phyloP scores from a whole-genome alignment of 1,139 yeast genomes.

The Geotrichum fermentans region DNA sequence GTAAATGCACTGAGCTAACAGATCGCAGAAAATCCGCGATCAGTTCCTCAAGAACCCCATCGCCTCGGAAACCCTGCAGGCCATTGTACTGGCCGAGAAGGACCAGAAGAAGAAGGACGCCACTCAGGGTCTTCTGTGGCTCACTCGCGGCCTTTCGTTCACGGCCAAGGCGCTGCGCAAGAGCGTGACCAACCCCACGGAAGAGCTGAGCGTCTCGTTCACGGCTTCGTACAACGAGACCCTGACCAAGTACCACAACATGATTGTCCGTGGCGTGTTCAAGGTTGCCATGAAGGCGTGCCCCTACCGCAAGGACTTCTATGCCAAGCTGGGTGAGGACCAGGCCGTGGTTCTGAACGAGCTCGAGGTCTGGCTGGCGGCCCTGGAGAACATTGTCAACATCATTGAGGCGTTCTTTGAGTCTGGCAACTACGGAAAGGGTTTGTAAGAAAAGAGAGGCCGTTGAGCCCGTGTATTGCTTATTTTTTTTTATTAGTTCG shows the following conservation, averaged over 20 bases:
- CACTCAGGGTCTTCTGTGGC: constrained; percentile 89
- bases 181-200: constrained; percentile 55
- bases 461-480: too few species aligned
- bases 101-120: constrained; percentile 68
- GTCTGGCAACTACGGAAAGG: constrained; percentile 83
- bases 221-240: constrained; percentile 79
- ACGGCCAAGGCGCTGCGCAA: constrained; percentile 86
- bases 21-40: constrained; percentile 15
- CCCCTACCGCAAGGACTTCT: constrained; percentile 85
- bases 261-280: constrained; percentile 79
- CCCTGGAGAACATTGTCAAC: constrained; percentile 68
- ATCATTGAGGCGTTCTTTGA: constrained; percentile 71
- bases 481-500: too few species aligned
- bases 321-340: constrained; percentile 62
- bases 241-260: constrained; percentile 72
- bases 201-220: constrained; percentile 71
- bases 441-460: constrained; percentile 50
- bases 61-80: constrained; percentile 64
- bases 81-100: constrained; percentile 62
- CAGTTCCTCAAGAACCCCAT: constrained; percentile 63
- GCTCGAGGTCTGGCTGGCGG: constrained; percentile 66
- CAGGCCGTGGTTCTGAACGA: constrained; percentile 48
- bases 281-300: constrained; percentile 94
- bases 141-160: constrained; percentile 73
- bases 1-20: too few species aligned